phyloP scores from a whole-genome alignment of 768 basidiomycete genomes.

The Mycena rosella region DNA sequence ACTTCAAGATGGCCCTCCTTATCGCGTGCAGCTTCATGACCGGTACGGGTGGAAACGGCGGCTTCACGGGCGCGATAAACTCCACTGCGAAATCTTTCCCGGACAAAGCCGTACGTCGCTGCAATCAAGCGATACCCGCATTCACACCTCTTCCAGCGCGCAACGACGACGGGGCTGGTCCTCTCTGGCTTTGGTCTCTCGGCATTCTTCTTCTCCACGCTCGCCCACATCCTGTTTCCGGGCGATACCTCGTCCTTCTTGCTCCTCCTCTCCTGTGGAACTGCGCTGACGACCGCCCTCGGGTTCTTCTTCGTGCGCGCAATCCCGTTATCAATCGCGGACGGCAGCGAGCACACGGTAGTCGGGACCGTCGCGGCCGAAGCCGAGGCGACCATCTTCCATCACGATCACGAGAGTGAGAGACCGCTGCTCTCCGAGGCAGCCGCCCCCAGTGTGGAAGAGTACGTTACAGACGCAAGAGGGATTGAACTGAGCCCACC shows the following conservation, averaged over 20 bases:
- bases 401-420: slow-evolving; percentile 32
- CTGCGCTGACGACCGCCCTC: slow-evolving; percentile 82
- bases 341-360: slow-evolving; percentile 41
- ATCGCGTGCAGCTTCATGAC: slow-evolving; percentile 77
- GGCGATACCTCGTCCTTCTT: slow-evolving; percentile 86
- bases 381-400: slow-evolving; percentile 39
- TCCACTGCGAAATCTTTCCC: slow-evolving; percentile 88
- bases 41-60: slow-evolving; percentile 83
- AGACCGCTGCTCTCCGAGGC: slow-evolving; percentile 38
- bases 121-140: background rate
- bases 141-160: slow-evolving; percentile 62
- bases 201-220: slow-evolving; percentile 82
- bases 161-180: slow-evolving; percentile 81
- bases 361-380: slow-evolving; percentile 33
- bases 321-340: slow-evolving; percentile 67
- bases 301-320: slow-evolving; percentile 81
- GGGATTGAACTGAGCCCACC: slow-evolving; percentile 39
- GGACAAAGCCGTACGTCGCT: slow-evolving; percentile 65
- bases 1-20: slow-evolving; percentile 62
- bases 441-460: slow-evolving; percentile 33
- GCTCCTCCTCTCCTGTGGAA: slow-evolving; percentile 81
- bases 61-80: slow-evolving; percentile 79
- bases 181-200: slow-evolving; percentile 92
- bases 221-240: slow-evolving; percentile 79
- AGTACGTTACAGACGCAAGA: slow-evolving; percentile 38